phyloP scores from a whole-genome alignment of 2,329 filamentous ascomycete species.

The Aureobasidium sp. region DNA sequence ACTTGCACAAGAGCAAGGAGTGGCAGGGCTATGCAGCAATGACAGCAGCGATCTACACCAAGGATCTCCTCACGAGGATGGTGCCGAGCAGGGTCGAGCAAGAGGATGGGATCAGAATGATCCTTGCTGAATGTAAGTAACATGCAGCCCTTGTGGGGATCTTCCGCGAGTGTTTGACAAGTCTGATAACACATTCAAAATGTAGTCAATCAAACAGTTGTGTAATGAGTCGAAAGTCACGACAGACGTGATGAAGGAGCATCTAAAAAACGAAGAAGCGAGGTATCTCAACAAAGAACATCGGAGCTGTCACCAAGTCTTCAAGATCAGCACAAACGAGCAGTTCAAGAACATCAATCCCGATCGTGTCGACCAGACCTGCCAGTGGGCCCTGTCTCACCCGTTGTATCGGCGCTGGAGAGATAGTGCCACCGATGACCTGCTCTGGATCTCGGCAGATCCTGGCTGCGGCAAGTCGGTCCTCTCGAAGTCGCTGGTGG shows the following conservation, averaged over 20 bases:
- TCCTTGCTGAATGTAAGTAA: no score
- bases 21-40: slow-evolving; percentile 23
- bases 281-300: neutral
- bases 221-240: no score
- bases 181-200: no score
- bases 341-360: slow-evolving; percentile 29
- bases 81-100: neutral
- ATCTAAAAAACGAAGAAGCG: neutral
- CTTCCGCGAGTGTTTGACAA: no score
- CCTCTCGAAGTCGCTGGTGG: slow-evolving; percentile 30
- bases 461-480: slow-evolving; percentile 38
- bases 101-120: no score
- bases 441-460: slow-evolving; percentile 36
- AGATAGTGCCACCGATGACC: slow-evolving; percentile 19
- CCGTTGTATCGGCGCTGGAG: slow-evolving; percentile 25
- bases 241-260: no score
- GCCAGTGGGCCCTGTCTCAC: slow-evolving; percentile 29
- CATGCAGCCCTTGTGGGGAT: no score
- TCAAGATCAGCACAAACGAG: slow-evolving; percentile 26
- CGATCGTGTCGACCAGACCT: slow-evolving; percentile 26
- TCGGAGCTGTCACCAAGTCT: slow-evolving; percentile 16
- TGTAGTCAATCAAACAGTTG: no score
- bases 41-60: slow-evolving; percentile 21
- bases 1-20: slow-evolving; percentile 22
- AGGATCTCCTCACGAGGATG: slow-evolving; percentile 17